phyloP scores from a whole-genome alignment of 179 eudicot species.

The Actinidia arguta region DNA sequence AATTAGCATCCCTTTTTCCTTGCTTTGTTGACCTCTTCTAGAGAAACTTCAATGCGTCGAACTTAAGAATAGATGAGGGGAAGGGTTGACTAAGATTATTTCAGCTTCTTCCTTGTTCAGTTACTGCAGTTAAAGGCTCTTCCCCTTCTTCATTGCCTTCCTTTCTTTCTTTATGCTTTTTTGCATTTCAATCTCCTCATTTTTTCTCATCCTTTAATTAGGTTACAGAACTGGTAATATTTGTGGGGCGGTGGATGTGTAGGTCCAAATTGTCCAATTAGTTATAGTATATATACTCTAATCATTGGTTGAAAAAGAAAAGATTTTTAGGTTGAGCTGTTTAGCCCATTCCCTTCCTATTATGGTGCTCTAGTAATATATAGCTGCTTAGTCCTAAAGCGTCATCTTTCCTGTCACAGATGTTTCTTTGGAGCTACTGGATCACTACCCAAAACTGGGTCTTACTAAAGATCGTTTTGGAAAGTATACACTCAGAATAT shows the following conservation, averaged over 20 bases:
- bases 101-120: background rate
- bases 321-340: background rate
- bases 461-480: slow-evolving; percentile 8
- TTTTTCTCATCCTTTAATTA: no score
- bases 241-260: no score
- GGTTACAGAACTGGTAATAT: no score
- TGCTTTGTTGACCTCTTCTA: background rate
- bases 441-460: slow-evolving; percentile 2
- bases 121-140: background rate
- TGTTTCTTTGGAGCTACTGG: background rate
- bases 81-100: background rate
- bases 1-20: no score
- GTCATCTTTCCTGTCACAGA: background rate
- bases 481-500: slow-evolving; percentile 2
- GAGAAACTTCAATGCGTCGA: background rate
- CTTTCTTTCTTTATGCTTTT: background rate
- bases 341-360: no score
- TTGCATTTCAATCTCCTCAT: no score
- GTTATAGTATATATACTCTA: background rate
- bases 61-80: background rate
- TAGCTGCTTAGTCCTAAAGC: background rate
- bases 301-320: background rate
- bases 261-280: no score
- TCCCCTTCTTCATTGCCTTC: background rate
- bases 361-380: background rate